Base-by-base conservation (phyloP, 179 eudicot genomes). In the Vitellaria paradoxa region DNA sequence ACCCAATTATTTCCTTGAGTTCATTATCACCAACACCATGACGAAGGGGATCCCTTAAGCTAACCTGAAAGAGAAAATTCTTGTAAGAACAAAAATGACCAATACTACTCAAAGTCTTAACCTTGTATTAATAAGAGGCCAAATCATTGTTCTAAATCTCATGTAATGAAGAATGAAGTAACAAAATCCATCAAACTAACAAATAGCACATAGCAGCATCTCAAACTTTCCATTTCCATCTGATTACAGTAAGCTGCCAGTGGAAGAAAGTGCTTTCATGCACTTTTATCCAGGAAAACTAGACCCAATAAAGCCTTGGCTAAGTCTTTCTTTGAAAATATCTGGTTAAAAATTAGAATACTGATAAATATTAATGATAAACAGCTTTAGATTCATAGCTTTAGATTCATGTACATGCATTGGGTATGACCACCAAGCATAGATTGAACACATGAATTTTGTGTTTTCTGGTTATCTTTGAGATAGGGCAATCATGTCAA, bases 31-130 rank as follows among this genome's bases (percentile, higher is more conserved):
- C 88, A 72, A 82, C 96, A 77, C 98, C 98, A 74, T 75, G 46
- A 65, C 99, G 98, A 73, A 95, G 85, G 20, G 99, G 99, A 76
- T 93, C 98, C 86, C 98, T 93, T 82, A 95, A 81, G 85, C 99
- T 91, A 81, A 93, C 98, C 97, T 92, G 87, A 78, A 74, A 62
- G 4, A 53, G 63, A 12, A 15, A 62, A 78, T 24, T 47, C 45
- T 13, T 14, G 46, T 10, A 68, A 55, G 64, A 80, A 53, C 8
- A 40, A 9, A 52, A 56, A 52, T 26, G 46, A 30, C 24, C 9
- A 4, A 42, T 20, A 21, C 60, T 18, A 64, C 20, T 65, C 72
- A 53, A 20, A 52, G 30, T 26, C 78, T 6, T 56, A 52, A 37
- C 24, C 11, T 20, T 50, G 72, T 18, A 65, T 52, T 52, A 47